Base-by-base conservation (phyloP, 2,329 filamentous ascomycete genomes). In the Boeremia lycopersici region DNA sequence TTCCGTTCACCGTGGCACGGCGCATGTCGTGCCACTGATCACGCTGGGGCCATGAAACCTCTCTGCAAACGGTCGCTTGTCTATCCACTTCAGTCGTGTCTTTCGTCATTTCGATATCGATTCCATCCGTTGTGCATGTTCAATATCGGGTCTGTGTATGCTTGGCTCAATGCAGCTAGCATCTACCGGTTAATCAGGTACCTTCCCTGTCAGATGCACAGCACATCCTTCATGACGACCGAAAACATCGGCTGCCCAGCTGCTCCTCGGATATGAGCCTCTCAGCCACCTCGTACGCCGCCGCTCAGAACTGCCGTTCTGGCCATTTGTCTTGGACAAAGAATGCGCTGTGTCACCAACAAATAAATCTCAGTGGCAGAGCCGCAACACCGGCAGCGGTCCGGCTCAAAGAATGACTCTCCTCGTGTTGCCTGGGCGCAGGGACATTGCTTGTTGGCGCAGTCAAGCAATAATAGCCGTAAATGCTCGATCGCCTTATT, bases 21-120 rank as follows among this genome's bases (percentile, higher is more conserved):
- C 38, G 41, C 46, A 51, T 34, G 53, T 23, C 25, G 53, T 56
- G 53, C 38, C 31, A 51, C 53, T 44, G 46, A 34, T 29, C 39
- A 43, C 15, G 28, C 42, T n/a, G 31, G 43, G 38, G 12, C 31
- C 12, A 26, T 38, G 36, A 42, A 51, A 51, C 47, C 38, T 42
- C 26, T 39, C 43, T 52, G 48, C 48, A 52, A 56, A 56, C 53
- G 53, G 53, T 56, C 48, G 53, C 53, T 56, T 56, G 47, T 40
- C 25, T 26, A 29, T 44, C 42, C 51, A 11, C 42, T 51, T 48
- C 42, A 43, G 38, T 51, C 38, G 12, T 30, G 9, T 30, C 26
- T 34, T 30, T 50, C 42, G 47, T 50, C 48, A 51, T 47, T 42
- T 42, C 47, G 30, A 42, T 50, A 44, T 51, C 34, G 43, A 51